Conservation (phyloP, 352 stramenopile species). For the Phytopythium cucurbitacearum region DNA sequence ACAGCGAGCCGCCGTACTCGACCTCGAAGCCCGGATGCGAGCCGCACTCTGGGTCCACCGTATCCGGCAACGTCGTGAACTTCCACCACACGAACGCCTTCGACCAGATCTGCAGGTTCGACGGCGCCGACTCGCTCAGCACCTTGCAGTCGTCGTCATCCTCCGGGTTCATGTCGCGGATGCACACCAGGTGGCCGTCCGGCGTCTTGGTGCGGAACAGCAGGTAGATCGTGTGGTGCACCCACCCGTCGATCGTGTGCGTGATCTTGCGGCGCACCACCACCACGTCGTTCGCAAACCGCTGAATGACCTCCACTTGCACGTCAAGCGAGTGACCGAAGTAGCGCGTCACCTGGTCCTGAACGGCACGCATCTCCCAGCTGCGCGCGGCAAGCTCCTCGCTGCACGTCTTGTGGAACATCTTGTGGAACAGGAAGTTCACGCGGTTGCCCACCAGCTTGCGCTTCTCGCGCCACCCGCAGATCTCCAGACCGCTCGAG, state of each 20-base stretch:
- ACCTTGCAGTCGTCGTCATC: conserved; percentile 28
- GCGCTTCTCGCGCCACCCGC: conserved; percentile 53
- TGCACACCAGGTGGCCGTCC: conserved; percentile 61
- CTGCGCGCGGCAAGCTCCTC: conserved; percentile 42
- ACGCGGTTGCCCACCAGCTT: conserved; percentile 47
- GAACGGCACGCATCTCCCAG: conserved; percentile 50
- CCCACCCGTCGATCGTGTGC: conserved; percentile 47
- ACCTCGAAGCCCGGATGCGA: conserved; percentile 36
- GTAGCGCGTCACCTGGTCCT: conserved; percentile 53
- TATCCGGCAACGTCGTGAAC: conserved; percentile 41
- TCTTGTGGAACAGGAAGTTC: conserved; percentile 63
- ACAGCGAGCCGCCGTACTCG: conserved; percentile 47
- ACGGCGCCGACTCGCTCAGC: conserved; percentile 14
- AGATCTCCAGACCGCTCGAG: conserved; percentile 49
- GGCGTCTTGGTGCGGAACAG: conserved; percentile 65
- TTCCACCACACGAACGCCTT: conserved; percentile 70
- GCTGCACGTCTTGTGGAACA: conserved; percentile 44
- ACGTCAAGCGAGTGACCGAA: conserved; percentile 48
- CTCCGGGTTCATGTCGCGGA: conserved; percentile 55
- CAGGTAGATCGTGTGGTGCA: conserved; percentile 68
- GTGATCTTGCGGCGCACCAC: conserved; percentile 53
- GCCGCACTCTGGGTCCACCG: conserved; percentile 8
- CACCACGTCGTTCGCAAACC: conserved; percentile 44
- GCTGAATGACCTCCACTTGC: conserved; percentile 49
- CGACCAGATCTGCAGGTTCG: conserved; percentile 47